Conservation (phyloP, 768 basidiomycete species). For the Leccinellum luteum region DNA sequence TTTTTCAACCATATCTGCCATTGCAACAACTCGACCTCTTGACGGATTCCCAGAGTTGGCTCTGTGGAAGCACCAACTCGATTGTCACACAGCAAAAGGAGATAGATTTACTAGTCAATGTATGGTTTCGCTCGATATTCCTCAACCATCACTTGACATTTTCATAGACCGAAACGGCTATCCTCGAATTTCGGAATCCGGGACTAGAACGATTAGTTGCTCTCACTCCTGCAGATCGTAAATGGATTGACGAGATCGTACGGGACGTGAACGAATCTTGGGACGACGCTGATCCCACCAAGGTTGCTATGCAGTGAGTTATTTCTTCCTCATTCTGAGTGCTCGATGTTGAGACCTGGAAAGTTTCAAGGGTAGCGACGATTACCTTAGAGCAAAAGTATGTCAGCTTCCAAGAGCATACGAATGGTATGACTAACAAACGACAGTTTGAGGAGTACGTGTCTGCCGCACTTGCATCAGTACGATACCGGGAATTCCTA, state of each 20-base stretch:
- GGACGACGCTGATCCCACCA: slow-evolving; percentile 60
- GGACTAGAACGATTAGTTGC: slow-evolving; percentile 73
- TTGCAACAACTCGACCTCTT: slow-evolving; percentile 92
- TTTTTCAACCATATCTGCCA: slow-evolving; percentile 98
- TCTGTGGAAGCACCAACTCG: slow-evolving; percentile 93
- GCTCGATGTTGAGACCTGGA: slow-evolving; percentile 2
- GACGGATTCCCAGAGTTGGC: slow-evolving; percentile 75
- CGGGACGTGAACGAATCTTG: slow-evolving; percentile 82
- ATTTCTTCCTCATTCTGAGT: not conserved
- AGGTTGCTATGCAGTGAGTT: slow-evolving; percentile 64
- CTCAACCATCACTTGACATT: not conserved
- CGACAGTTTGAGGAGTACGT: slow-evolving; percentile 88
- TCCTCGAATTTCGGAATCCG: slow-evolving; percentile 84
- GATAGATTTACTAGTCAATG: slow-evolving; percentile 88
- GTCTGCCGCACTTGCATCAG: slow-evolving; percentile 77
- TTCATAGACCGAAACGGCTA: slow-evolving; percentile 76
- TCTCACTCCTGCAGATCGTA: slow-evolving; percentile 89
- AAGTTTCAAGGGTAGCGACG: slow-evolving; percentile 94
- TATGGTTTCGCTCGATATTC: slow-evolving; percentile 25
- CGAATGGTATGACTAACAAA: not conserved
- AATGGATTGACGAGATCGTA: slow-evolving; percentile 97
- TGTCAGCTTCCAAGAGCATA: slow-evolving; percentile 1
- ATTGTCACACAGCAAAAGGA: slow-evolving; percentile 94
- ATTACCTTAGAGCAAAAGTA: slow-evolving; percentile 87
- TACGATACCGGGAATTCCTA: slow-evolving; percentile 89